These are phyloP conservation scores for Penicillium brevicompactum DNA, from an alignment of 2,329 filamentous ascomycete genomes.

Conservation along the genomic window DNA sequence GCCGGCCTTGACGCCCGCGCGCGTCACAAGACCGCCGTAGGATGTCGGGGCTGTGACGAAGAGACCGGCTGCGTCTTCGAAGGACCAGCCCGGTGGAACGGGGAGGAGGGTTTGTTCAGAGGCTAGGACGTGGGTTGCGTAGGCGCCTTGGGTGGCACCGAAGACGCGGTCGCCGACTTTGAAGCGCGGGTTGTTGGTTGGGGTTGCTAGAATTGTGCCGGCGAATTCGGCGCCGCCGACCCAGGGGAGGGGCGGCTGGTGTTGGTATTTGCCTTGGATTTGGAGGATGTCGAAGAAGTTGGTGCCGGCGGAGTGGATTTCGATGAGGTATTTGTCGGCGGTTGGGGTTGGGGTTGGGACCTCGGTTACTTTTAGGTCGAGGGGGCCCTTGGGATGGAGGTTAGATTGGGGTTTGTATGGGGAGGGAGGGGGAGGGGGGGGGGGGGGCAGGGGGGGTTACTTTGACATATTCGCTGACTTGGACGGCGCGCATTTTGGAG, in stretches of 20 bases:
- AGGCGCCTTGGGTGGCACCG: conserved; percentile 82
- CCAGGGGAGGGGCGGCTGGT: conserved; percentile 88
- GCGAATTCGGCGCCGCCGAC: conserved; percentile 84
- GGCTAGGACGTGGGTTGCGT: conserved; percentile 73
- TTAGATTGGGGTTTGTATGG: conserved; percentile 3
- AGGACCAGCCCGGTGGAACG: conserved; percentile 79
- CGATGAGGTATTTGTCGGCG: conserved; percentile 78
- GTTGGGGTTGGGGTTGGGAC: conserved; percentile 74
- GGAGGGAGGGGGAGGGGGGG: no score
- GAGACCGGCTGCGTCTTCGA: conserved; percentile 80
- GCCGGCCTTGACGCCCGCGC: conserved; percentile 75
- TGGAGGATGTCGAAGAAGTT: conserved; percentile 99
- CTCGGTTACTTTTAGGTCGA: conserved; percentile 73
- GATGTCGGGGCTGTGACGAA: conserved; percentile 92
- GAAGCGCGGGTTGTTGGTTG: conserved; percentile 63
- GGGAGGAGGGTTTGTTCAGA: conserved; percentile 69
- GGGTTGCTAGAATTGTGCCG: conserved; percentile 71
- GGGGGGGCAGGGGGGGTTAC: conserved; percentile 43
- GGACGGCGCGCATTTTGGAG: conserved; percentile 72
- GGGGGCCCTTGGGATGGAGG: conserved; percentile 62
- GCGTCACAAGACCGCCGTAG: conserved; percentile 78
- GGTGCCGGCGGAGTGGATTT: conserved; percentile 81
- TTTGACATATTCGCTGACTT: conserved; percentile 74
- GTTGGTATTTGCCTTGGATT: conserved; percentile 92
- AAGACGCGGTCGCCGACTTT: conserved; percentile 82